Evolutionary conservation across 805 yeast genomes (phyloP).

Genomic region (Wickerhamiella musiphila): DNA sequence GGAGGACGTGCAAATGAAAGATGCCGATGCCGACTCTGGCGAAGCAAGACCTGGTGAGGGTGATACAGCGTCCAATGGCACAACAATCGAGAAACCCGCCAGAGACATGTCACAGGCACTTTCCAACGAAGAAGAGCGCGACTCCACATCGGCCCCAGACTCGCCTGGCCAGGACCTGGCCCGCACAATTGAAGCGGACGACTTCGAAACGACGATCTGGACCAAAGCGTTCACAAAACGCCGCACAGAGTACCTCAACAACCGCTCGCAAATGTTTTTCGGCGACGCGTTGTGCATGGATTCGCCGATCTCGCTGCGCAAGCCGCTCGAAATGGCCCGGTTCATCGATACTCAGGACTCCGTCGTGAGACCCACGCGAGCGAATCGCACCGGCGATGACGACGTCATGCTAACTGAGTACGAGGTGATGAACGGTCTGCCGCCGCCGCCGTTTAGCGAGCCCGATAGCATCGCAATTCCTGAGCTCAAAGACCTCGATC

Average conservation of each 20-base stretch:
- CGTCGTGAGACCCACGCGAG: conserved; percentile 2
- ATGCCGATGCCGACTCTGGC: too few relatives aligned
- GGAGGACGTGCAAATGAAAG: too few relatives aligned
- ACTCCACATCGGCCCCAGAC: conserved; percentile 1
- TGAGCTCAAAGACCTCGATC: conserved; percentile 26
- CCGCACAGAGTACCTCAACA: conserved; percentile 55
- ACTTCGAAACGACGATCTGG: conserved; percentile 71
- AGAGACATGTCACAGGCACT: too few relatives aligned
- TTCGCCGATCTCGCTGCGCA: conserved; percentile 52
- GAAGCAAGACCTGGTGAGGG: too few relatives aligned
- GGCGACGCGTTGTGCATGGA: conserved; percentile 41
- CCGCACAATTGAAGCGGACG: conserved; percentile 24
- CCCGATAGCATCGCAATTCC: conserved; percentile 12
- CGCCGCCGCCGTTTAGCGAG: conserved; percentile 30
- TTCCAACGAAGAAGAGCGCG: too few relatives aligned
- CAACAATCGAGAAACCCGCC: too few relatives aligned
- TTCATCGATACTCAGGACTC: conserved; percentile 20
- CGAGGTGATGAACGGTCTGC: conserved; percentile 67
- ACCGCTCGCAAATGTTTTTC: conserved; percentile 50
- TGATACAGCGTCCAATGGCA: too few relatives aligned
- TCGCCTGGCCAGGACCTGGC: conserved; percentile 8
- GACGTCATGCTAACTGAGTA: conserved; percentile 42
- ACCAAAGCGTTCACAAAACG: conserved; percentile 62
- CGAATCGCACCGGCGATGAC: conserved; percentile 17
- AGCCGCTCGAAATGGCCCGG: conserved; percentile 49